Evolutionary conservation across 495 filamentous ascomycete species (phyloP), one percentile per base, ranked within the genome.

Genomic region (Aspergillus wentii): DNA sequence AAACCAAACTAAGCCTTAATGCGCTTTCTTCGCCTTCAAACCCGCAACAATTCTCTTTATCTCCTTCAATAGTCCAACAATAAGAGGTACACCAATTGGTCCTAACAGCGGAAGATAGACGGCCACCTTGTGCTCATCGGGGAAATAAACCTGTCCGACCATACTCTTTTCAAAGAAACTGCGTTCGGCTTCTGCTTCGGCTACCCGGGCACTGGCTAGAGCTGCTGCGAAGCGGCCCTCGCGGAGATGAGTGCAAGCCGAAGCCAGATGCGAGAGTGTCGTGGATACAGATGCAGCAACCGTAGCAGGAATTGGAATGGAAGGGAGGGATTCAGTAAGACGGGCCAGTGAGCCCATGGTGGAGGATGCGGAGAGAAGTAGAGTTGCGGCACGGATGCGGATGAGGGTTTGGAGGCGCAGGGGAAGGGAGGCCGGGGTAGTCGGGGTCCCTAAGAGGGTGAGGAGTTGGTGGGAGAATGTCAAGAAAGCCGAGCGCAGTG

Each of bases 151-250:
- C 64, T 97, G 92, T 1, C 92, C 92, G 28, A 98, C 92, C 92
- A 98, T 98, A 52, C 85, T 94, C 61, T 94, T 95, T 68, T 98
- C 94, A 51, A 98, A 98, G 61, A 98, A 98, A 3, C 89, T 92
- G 35, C 83, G 82, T 62, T 98, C 94, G 1, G 88, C 92, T 51
- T 94, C 86, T 2, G 73, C 74, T 56, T 95, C 89, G 5, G 94
- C 94, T 11, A 90, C 80, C 6, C 84, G 72, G 1, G 89, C 89
- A 54, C 86, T 81, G 35, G 79, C 78, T 22, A 98, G 68, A 0
- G 83, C 83, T 5, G 77, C 77, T 13, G 73, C 71, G 49, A 84
- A 85, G 2, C 66, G 64, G 1, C 83, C 83, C 10, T 75, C 68
- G 20, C 71, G 75, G 8, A 98, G 71, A 37, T 78, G 78, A 13